Evolutionary conservation across 192 early-diverging fungal genomes (phyloP).

Genomic region (Coemansia sp.): DNA sequence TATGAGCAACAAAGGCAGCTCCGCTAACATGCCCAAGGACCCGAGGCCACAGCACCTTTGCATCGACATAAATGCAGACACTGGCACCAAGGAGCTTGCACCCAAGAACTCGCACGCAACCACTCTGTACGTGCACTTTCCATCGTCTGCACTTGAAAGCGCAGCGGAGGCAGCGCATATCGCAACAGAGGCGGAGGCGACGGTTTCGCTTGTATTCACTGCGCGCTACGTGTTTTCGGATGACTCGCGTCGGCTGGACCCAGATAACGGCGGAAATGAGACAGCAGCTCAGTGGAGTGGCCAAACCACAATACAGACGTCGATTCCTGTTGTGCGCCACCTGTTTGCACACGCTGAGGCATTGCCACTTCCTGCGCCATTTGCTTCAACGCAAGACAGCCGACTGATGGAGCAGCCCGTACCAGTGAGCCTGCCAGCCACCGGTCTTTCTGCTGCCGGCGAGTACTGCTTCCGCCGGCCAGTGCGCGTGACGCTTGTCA

Average conservation of each 20-base stretch:
- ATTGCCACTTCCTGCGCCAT: constrained; percentile 11
- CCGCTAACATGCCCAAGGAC: no score
- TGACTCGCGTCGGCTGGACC: background rate
- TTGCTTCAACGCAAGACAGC: background rate
- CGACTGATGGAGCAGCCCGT: background rate
- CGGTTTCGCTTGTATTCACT: background rate
- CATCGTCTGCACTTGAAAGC: constrained; percentile 1
- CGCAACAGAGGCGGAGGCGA: constrained; percentile 4
- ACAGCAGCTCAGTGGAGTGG: background rate
- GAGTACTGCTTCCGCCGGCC: constrained; percentile 43
- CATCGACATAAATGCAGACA: constrained; percentile 7
- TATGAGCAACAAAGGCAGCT: background rate
- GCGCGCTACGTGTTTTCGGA: constrained; percentile 2
- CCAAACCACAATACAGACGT: constrained; percentile 9
- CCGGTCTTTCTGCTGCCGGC: background rate
- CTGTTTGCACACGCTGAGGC: constrained; percentile 15
- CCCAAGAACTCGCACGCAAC: background rate
- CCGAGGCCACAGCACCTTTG: background rate
- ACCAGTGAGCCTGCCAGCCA: constrained; percentile 1
- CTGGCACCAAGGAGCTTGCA: background rate
- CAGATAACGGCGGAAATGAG: background rate
- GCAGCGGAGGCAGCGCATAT: background rate
- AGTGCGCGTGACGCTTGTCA: constrained; percentile 23
- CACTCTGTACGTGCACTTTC: constrained; percentile 33
- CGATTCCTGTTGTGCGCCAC: constrained; percentile 26